Percentiles rank a stretch among this genome's conserved stretches.
These are phyloP conservation scores for Buddleja alternifolia DNA, from an alignment of 257 asterid species.

Conservation along the genomic window DNA sequence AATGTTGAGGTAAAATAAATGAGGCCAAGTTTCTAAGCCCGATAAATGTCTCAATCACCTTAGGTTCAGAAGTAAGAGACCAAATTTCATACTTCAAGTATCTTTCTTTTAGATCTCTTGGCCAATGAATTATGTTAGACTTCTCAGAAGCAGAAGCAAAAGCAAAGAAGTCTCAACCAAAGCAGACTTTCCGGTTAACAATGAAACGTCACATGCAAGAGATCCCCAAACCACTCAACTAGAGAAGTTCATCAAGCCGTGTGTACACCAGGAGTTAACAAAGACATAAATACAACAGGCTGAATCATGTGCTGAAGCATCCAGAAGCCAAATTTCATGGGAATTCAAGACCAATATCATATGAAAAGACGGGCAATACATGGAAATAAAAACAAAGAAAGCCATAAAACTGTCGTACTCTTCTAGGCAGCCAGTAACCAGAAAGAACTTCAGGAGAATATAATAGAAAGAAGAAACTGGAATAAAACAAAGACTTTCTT, in stretches of 20 bases:
- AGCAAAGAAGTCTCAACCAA: too few relatives aligned
- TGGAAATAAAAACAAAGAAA: not conserved
- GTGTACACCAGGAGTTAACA: too few relatives aligned
- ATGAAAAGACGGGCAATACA: not conserved
- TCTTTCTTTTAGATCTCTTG: too few relatives aligned
- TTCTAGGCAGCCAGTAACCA: not conserved
- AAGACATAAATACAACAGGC: not conserved
- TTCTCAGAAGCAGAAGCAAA: too few relatives aligned
- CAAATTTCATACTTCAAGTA: too few relatives aligned
- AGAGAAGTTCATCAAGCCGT: not conserved
- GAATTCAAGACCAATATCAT: not conserved
- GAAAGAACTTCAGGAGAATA: not conserved
- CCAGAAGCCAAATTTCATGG: not conserved
- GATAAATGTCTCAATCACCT: too few relatives aligned
- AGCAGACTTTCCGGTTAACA: too few relatives aligned
- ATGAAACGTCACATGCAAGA: not conserved
- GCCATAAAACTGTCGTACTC: not conserved
- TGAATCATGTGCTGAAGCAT: not conserved
- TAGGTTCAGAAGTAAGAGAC: too few relatives aligned
- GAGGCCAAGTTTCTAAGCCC: too few relatives aligned
- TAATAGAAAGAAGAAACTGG: not conserved
- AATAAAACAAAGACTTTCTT: slow-evolving; percentile 1
- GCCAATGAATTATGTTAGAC: too few relatives aligned
- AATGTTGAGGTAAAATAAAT: too few relatives aligned
- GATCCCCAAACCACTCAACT: not conserved